Evolutionary conservation across 164 flowering plant species (phyloP).

Genomic region (Aristolochia fimbriata): DNA sequence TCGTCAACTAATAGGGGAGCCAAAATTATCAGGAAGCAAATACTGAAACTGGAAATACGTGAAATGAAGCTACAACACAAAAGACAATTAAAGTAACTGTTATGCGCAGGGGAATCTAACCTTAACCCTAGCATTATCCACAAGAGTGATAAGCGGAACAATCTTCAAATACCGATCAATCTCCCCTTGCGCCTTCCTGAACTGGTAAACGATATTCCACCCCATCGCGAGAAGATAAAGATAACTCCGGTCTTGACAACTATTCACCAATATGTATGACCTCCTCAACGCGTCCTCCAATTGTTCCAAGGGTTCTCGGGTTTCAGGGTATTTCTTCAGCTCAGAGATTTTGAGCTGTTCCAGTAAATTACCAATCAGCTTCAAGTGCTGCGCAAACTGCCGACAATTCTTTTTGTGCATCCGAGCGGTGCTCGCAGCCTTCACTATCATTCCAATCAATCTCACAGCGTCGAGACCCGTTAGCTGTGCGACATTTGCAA

Average conservation of each 20-base stretch:
- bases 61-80: background rate
- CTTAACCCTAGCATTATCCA: constrained; percentile 86
- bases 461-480: constrained; percentile 71
- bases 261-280: constrained; percentile 69
- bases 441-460: constrained; percentile 68
- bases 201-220: constrained; percentile 93
- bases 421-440: constrained; percentile 81
- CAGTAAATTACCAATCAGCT: constrained; percentile 82
- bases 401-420: constrained; percentile 95
- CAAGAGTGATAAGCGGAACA: constrained; percentile 83
- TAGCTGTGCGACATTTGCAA: constrained; percentile 73
- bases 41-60: background rate
- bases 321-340: constrained; percentile 83
- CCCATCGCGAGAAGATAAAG: constrained; percentile 92
- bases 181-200: constrained; percentile 82
- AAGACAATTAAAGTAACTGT: background rate
- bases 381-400: constrained; percentile 86
- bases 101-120: constrained; percentile 21
- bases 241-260: constrained; percentile 91
- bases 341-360: constrained; percentile 86
- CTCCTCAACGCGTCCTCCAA: constrained; percentile 91
- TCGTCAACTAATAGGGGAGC: background rate
- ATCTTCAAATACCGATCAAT: constrained; percentile 78
- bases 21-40: background rate
- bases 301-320: constrained; percentile 89